Conservation (phyloP, 2,329 filamentous ascomycete genomes). For the Paraconiothyrium brasiliense region DNA sequence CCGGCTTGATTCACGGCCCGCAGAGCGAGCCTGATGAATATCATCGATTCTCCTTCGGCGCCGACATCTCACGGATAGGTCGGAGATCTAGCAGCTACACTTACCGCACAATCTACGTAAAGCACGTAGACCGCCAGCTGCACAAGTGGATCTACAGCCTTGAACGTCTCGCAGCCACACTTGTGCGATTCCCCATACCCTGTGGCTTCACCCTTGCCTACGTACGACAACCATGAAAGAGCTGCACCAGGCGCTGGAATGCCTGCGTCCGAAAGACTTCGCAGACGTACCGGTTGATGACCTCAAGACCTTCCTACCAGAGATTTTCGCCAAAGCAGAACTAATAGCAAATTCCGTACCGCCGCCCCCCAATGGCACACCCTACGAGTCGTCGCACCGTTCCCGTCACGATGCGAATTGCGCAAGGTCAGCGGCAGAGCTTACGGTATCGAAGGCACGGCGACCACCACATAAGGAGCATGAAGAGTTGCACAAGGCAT, state of each 20-base stretch:
- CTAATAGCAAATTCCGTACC: conserved; percentile 81
- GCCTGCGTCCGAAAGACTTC: conserved; percentile 56
- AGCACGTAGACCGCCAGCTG: neutral
- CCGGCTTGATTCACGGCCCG: neutral
- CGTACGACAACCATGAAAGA: conserved; percentile 34
- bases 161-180: neutral
- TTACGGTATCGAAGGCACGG: conserved; percentile 63
- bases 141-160: conserved; percentile 1
- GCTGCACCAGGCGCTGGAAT: conserved; percentile 58
- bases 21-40: neutral
- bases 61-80: neutral
- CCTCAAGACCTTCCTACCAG: conserved; percentile 52
- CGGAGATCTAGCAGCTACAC: conserved; percentile 12
- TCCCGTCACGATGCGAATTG: conserved; percentile 66
- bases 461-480: conserved; percentile 62
- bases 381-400: conserved; percentile 59
- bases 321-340: conserved; percentile 66
- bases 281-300: conserved; percentile 55
- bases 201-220: neutral
- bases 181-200: neutral
- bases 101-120: conserved; percentile 9
- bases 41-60: neutral
- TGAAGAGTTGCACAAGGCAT: conserved; percentile 75
- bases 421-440: conserved; percentile 60
- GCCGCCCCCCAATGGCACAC: conserved; percentile 58